These are phyloP conservation scores for Cryptococcus amylolentus DNA, from an alignment of 1,284 basidiomycete species.

Conservation along the genomic window DNA sequence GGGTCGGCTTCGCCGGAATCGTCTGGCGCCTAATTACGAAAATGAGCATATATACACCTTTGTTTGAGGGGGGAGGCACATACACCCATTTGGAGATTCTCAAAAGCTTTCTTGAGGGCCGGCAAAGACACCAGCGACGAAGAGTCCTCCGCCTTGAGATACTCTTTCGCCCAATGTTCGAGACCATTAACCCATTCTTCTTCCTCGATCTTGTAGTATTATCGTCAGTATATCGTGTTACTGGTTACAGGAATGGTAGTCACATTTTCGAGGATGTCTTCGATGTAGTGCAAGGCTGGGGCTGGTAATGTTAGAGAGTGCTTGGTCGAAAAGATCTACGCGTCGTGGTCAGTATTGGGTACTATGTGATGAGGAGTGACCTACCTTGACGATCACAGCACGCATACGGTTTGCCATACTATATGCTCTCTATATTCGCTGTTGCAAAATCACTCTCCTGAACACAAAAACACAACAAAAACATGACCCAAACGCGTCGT, in stretches of 20 bases:
- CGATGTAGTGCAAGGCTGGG: constrained; percentile 45
- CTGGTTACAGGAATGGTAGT: constrained; percentile 1
- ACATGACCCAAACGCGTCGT: not conserved
- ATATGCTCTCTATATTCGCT: not conserved
- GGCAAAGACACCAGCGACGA: constrained; percentile 38
- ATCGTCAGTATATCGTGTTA: constrained; percentile 1
- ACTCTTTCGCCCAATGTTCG: constrained; percentile 80
- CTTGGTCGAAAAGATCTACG: constrained; percentile 51
- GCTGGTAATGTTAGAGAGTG: constrained; percentile 49
- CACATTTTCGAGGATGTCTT: constrained; percentile 45
- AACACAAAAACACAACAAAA: too few species aligned
- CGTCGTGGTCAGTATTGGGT: not conserved
- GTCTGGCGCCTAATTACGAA: constrained; percentile 41
- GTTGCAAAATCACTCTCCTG: too few species aligned
- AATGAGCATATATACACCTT: not conserved
- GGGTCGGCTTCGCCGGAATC: constrained; percentile 53
- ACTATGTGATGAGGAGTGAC: not conserved
- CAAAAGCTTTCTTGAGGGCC: constrained; percentile 75
- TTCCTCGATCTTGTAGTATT: constrained; percentile 59
- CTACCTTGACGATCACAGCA: constrained; percentile 48
- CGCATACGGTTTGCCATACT: constrained; percentile 43
- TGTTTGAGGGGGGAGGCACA: constrained; percentile 2
- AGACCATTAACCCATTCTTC: constrained; percentile 58
- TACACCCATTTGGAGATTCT: constrained; percentile 69
- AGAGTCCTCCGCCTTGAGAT: constrained; percentile 74